Evolutionary conservation across 106 monocot species (phyloP).

Genomic region (Platanthera guangdongensis): DNA sequence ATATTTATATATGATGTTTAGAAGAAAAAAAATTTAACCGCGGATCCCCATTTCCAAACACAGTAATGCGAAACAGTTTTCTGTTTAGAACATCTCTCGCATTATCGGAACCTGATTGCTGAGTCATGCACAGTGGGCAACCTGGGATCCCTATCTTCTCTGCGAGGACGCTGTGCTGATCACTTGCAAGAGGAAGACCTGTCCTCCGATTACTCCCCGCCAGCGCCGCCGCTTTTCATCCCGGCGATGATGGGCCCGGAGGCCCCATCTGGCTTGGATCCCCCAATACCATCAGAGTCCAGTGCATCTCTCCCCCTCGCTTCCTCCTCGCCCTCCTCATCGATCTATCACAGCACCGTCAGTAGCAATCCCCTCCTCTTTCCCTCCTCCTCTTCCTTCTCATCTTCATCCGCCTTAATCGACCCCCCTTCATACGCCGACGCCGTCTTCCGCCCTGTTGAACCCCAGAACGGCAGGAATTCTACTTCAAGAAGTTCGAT

Average conservation of each 20-base stretch:
- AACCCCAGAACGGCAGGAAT: not conserved
- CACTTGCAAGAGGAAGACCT: too few species aligned
- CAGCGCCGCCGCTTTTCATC: not conserved
- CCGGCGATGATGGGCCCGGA: not conserved
- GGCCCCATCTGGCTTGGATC: not conserved
- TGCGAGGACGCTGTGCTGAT: too few species aligned
- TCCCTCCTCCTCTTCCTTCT: not conserved
- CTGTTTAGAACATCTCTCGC: too few species aligned
- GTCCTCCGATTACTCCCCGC: not conserved
- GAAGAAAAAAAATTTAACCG: too few species aligned
- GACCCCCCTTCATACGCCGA: constrained; percentile 5
- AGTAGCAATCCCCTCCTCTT: not conserved
- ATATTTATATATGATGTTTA: too few species aligned
- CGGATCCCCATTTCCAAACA: too few species aligned
- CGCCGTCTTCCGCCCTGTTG: not conserved
- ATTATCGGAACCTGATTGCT: too few species aligned
- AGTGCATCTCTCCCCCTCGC: not conserved
- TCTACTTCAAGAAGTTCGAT: not conserved
- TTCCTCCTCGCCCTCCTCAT: not conserved
- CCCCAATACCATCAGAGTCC: not conserved
- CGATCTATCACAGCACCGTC: not conserved
- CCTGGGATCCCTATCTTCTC: too few species aligned
- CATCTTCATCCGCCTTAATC: constrained; percentile 1
- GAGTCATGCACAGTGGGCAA: too few species aligned
- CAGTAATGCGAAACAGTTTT: too few species aligned